Base-by-base conservation (phyloP, 2,329 filamentous ascomycete genomes). In the Hypoxylon sp. region DNA sequence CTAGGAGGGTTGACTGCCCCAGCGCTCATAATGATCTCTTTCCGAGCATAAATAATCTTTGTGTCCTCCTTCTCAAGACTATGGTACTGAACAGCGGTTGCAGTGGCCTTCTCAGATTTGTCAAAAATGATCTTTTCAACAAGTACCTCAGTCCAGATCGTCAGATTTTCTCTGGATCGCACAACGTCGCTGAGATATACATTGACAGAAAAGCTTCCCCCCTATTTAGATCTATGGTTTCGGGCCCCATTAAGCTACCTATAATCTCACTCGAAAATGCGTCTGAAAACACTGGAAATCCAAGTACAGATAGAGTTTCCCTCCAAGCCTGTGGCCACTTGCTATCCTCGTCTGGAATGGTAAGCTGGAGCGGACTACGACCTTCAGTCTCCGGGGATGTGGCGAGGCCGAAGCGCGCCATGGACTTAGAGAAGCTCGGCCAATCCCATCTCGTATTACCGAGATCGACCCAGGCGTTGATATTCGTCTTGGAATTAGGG, bases 61-160 rank as follows among this genome's bases (percentile, higher is more conserved):
- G 27, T 48, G n/a, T 17, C 3, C 2, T 19, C 15, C 13, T 46
- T 29, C 0, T 52, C 56, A 15, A 56, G 32, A 3, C 44, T 57
- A 21, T 29, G 51, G 1, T 50, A 39, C 39, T 73, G 63, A 19
- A 77, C 71, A 2, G 68, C 73, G n/a, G 66, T 72, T 3, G 75
- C 76, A 4, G 72, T 55, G 6, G 61, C 46, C 0, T 55, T 62
- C 2, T 55, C 59, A 17, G 51, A 44, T n/a, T 65, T 73, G 1
- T 64, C 55, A 21, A 78, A 72, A n/a, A 75, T 15, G 11, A 77
- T 58, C 53, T 73, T 77, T 2, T 72, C 57, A 7, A 72, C 73
- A 32, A 24, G 75, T 62, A 5, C 5, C 7, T 71, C 60, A 0
- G 76, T 77, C 55, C 70, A 66, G 19, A 79, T 66, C 2, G 63